Evolutionary conservation across 805 yeast genomes (phyloP).

Genomic region (Candida takata): DNA sequence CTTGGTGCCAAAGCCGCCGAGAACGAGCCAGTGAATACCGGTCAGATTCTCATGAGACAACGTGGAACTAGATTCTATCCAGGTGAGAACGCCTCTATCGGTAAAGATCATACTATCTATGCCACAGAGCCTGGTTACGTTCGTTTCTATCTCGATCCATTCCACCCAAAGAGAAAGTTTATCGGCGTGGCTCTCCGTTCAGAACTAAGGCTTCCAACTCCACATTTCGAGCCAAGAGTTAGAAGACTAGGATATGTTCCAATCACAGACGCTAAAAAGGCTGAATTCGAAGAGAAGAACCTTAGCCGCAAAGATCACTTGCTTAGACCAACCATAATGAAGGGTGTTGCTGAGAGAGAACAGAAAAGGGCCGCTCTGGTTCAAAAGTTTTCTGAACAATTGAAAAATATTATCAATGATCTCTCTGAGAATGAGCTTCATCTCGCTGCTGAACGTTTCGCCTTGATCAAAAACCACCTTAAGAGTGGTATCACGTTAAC

Average conservation of each 20-base stretch:
- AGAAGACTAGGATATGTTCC: conserved; percentile 75
- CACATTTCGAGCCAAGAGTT: conserved; percentile 83
- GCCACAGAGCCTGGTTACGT: conserved; percentile 93
- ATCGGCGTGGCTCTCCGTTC: conserved; percentile 77
- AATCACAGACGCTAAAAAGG: conserved; percentile 42
- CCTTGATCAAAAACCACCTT: conserved; percentile 44
- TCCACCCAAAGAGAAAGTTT: conserved; percentile 87
- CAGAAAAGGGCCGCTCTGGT: conserved; percentile 28
- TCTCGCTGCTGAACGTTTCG: conserved; percentile 46
- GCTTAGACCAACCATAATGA: conserved; percentile 44
- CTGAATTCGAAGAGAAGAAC: conserved; percentile 50
- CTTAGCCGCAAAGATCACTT: conserved; percentile 64
- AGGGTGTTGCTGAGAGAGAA: conserved; percentile 35
- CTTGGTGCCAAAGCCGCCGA: conserved; percentile 87
- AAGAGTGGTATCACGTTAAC: conserved; percentile 49
- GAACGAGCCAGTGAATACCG: conserved; percentile 64
- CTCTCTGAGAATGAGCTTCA: conserved; percentile 27
- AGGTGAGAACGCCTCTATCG: conserved; percentile 85
- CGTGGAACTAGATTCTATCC: conserved; percentile 94
- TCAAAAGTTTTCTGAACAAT: conserved; percentile 25
- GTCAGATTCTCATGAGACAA: conserved; percentile 87
- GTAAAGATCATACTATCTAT: conserved; percentile 87
- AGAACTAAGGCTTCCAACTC: conserved; percentile 67
- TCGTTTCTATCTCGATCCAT: conserved; percentile 87
- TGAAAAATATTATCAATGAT: conserved; percentile 21